Base-by-base conservation (phyloP, 2,329 filamentous ascomycete species). In the Beauveria pseudobassiana region DNA sequence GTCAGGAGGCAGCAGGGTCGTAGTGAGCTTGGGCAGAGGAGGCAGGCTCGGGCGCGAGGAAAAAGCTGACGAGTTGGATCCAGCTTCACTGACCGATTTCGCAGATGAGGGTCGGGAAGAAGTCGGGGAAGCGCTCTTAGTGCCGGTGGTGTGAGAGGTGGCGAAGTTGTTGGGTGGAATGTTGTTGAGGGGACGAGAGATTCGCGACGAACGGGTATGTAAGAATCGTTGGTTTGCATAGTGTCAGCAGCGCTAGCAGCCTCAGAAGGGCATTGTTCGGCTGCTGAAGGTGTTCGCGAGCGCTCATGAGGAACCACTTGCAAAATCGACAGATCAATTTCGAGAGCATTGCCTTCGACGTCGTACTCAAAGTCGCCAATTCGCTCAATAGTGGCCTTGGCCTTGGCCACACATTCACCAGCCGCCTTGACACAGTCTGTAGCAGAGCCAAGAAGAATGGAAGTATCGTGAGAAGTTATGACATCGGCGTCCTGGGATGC, bases 281-380 rank as follows among this genome's bases (percentile, higher is more conserved):
- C 66, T 18, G 71, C 65, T 0, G 74, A 75, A 6, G 72, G 70
- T 2, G 71, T 70, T 43, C 68, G 68, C 3, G 69, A 64, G 16
- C 68, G 68, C 46, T 78, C 74, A 14, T 74, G 67, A 1, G 67
- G 70, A n/a, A 74, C 70, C 8, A 75, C 68, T 59, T 83, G 77
- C 51, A 85, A 74, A n/a, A 80, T 73, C 18, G 72, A 74, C 30
- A 86, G 71, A 64, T 86, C 82, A 57, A 87, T 80, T 8, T 80
- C 82, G 28, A 89, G 74, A 34, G 79, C 74, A 65, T 70, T 74
- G 20, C 76, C 76, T 66, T 89, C 85, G 60, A 90, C 80, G 71
- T 96, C 91, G 66, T 93, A 86, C 73, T 96, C 92, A 66, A 96
- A 96, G 73, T 96, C 93, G 22, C 93, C 92, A 65, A 95, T 91